Percentiles rank a stretch among this genome's conserved stretches.
Evolutionary conservation across 768 basidiomycete genomes (phyloP).

Genomic region (Tricholoma sp.): DNA sequence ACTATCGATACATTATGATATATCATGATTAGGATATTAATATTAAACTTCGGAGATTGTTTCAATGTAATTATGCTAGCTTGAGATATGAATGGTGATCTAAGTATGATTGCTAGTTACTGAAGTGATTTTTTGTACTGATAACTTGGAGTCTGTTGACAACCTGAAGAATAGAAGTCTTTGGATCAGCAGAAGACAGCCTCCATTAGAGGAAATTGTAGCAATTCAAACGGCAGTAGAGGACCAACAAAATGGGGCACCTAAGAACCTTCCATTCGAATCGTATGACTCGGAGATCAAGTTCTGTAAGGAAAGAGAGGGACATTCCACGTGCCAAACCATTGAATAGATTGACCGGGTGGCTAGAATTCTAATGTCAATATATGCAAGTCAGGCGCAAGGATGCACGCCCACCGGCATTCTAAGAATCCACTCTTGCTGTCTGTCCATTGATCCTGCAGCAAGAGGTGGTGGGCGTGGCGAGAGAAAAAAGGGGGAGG

Average conservation of each 20-base stretch:
- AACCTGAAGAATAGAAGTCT: too few species aligned
- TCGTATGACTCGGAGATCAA: background rate
- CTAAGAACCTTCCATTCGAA: background rate
- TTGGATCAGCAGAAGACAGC: too few species aligned
- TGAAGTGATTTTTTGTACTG: too few species aligned
- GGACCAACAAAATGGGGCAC: background rate
- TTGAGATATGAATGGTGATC: too few species aligned
- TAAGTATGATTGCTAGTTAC: too few species aligned
- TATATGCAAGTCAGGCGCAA: background rate
- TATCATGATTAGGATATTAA: too few species aligned
- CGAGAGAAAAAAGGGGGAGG: background rate
- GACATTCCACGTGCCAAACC: background rate
- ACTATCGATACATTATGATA: too few species aligned
- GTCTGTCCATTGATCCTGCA: background rate
- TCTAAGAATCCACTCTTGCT: background rate
- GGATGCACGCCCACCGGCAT: background rate
- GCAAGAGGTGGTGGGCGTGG: background rate
- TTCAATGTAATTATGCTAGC: too few species aligned
- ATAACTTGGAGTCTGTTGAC: too few species aligned
- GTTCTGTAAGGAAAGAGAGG: background rate
- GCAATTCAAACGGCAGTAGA: background rate
- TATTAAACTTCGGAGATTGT: too few species aligned
- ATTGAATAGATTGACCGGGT: background rate
- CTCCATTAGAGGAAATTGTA: background rate
- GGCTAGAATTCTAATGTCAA: background rate